A percentile compares a stretch with the other conserved stretches of the same genome.
Evolutionary conservation across 177 flowering plant genomes (phyloP).

Genomic region (Vitis hybrid): DNA sequence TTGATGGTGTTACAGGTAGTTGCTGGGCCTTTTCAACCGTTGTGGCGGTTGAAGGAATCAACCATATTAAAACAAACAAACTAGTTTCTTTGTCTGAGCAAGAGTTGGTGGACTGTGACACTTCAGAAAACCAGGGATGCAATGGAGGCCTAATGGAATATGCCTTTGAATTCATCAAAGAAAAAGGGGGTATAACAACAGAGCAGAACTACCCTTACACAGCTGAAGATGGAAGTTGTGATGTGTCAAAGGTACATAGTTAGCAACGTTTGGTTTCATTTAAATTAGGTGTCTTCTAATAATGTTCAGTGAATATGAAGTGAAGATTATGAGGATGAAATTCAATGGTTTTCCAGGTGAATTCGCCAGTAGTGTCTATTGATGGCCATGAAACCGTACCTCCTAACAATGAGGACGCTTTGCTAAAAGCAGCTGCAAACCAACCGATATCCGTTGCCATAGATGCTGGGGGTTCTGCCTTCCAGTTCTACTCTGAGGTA

Average conservation of each 20-base stretch:
- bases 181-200: slow-evolving; percentile 66
- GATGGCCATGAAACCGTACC: slow-evolving; percentile 85
- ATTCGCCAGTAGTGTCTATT: slow-evolving; percentile 54
- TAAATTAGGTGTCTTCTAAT: background rate
- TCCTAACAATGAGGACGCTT: slow-evolving; percentile 60
- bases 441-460: slow-evolving; percentile 86
- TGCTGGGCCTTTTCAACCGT: slow-evolving; percentile 98
- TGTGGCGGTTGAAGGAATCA: slow-evolving; percentile 82
- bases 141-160: slow-evolving; percentile 84
- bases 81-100: slow-evolving; percentile 80
- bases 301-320: too few relatives aligned
- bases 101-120: slow-evolving; percentile 82
- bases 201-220: slow-evolving; percentile 67
- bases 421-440: slow-evolving; percentile 68
- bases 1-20: slow-evolving; percentile 51
- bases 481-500: slow-evolving; percentile 85
- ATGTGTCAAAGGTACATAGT: slow-evolving; percentile 42
- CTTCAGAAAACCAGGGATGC: slow-evolving; percentile 63
- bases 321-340: background rate
- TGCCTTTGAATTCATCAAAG: slow-evolving; percentile 68
- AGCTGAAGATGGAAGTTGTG: slow-evolving; percentile 58
- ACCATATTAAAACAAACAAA: slow-evolving; percentile 65
- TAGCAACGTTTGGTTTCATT: background rate
- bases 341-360: slow-evolving; percentile 38
- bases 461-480: slow-evolving; percentile 62